phyloP scores from a whole-genome alignment of 225 moss, liverwort and hornwort genomes.

The Sphagnum contortum region DNA sequence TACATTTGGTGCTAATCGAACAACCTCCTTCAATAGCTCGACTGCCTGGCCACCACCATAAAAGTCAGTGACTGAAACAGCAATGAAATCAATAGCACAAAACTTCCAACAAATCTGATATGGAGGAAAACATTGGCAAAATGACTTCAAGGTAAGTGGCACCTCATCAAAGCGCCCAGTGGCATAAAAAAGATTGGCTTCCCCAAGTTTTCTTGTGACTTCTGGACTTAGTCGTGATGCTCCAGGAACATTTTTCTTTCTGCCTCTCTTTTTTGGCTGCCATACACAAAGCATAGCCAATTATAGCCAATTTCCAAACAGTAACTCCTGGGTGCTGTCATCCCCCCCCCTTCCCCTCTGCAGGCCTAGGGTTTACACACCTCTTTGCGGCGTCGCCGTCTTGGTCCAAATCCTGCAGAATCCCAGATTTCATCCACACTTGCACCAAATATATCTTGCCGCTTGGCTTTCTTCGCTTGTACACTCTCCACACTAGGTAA shows the following conservation, averaged over 20 bases:
- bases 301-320: too few relatives aligned
- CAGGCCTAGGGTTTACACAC: slow-evolving; percentile 26
- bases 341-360: slow-evolving; percentile 15
- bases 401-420: slow-evolving; percentile 75
- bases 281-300: slow-evolving; percentile 1
- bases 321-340: too few relatives aligned
- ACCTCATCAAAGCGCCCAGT: slow-evolving; percentile 91
- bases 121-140: too few relatives aligned
- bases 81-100: not conserved
- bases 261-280: slow-evolving; percentile 60
- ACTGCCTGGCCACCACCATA: slow-evolving; percentile 59
- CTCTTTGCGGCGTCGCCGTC: slow-evolving; percentile 62
- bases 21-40: slow-evolving; percentile 86
- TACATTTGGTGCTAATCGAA: slow-evolving; percentile 89
- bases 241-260: slow-evolving; percentile 47
- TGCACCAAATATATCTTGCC: slow-evolving; percentile 83
- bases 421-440: slow-evolving; percentile 98
- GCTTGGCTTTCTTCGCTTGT: slow-evolving; percentile 32
- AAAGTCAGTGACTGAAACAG: slow-evolving; percentile 5
- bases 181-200: slow-evolving; percentile 91
- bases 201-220: slow-evolving; percentile 83
- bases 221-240: slow-evolving; percentile 69
- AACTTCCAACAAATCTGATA: slow-evolving; percentile 1
- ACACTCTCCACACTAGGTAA: slow-evolving; percentile 37
- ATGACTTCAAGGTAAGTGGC: not conserved